Conservation (phyloP, 2,329 filamentous ascomycete genomes). For the Periconia digitata region DNA sequence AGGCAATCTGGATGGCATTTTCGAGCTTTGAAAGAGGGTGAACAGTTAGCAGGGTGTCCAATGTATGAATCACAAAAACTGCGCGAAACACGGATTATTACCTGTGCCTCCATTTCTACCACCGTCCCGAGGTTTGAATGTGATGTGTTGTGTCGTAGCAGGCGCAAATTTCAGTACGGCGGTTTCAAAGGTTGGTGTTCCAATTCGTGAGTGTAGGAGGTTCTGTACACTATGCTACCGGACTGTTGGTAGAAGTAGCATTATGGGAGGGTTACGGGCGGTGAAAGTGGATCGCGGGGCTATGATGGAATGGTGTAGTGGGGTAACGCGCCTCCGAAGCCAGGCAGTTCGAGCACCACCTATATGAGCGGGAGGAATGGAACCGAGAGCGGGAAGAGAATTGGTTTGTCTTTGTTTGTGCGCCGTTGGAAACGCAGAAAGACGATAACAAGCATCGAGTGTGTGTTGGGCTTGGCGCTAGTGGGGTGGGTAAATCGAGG, state of each 20-base stretch:
- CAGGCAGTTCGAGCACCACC: conserved; percentile 1
- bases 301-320: conserved; percentile 21
- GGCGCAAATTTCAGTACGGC: too few relatives aligned
- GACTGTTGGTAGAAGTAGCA: conserved; percentile 35
- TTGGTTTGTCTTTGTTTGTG: conserved; percentile 17
- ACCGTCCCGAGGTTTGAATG: conserved; percentile 26
- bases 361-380: neutral
- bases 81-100: conserved; percentile 15
- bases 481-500: conserved; percentile 16
- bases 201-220: neutral
- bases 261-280: conserved; percentile 38
- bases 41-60: conserved; percentile 1
- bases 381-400: neutral
- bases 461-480: conserved; percentile 3
- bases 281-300: conserved; percentile 38
- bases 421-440: conserved; percentile 16
- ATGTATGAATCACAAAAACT: neutral
- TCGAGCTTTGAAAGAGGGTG: conserved; percentile 64
- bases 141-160: conserved; percentile 14
- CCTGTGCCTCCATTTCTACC: conserved; percentile 44
- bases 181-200: conserved; percentile 8
- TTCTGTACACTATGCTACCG: conserved; percentile 33
- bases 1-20: conserved; percentile 93
- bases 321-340: conserved; percentile 14
- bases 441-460: conserved; percentile 16